These are phyloP conservation scores for Alternaria burnsii DNA, from an alignment of 2,329 filamentous ascomycete genomes.

Conservation along the genomic window DNA sequence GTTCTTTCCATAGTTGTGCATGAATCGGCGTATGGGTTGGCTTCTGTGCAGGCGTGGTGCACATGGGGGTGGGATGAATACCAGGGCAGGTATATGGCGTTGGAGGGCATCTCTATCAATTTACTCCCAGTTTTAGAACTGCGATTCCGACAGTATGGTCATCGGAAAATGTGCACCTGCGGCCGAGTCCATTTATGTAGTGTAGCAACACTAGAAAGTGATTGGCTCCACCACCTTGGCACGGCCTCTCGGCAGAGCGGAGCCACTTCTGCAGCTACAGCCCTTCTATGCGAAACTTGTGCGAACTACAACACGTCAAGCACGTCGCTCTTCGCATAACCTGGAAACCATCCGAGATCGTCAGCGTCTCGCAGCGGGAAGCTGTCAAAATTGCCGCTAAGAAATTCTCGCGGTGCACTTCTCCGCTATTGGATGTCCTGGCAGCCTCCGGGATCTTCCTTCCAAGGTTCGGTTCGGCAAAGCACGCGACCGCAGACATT, in stretches of 20 bases:
- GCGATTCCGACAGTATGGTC: conserved; percentile 38
- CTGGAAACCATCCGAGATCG: neutral
- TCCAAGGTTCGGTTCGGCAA: conserved; percentile 32
- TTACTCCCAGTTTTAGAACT: conserved; percentile 35
- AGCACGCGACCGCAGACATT: conserved; percentile 41
- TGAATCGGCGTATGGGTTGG: conserved; percentile 28
- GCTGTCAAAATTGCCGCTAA: conserved; percentile 19
- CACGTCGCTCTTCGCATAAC: conserved; percentile 5
- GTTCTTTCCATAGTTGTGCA: conserved; percentile 28
- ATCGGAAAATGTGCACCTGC: conserved; percentile 43
- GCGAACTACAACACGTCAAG: conserved; percentile 23
- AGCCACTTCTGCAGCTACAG: conserved; percentile 20
- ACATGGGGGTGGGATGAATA: conserved; percentile 30
- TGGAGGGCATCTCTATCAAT: conserved; percentile 16
- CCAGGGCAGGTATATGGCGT: conserved; percentile 26
- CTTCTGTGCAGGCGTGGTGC: conserved; percentile 6
- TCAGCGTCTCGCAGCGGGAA: neutral
- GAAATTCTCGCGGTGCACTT: conserved; percentile 22
- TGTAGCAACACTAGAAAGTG: conserved; percentile 27
- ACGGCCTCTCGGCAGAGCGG: conserved; percentile 26
- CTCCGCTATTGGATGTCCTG: conserved; percentile 26
- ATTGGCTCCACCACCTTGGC: conserved; percentile 24
- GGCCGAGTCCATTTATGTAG: conserved; percentile 28
- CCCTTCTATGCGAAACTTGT: conserved; percentile 13
- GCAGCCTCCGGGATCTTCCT: conserved; percentile 32